Evolutionary conservation across 2,329 filamentous ascomycete species (phyloP).

Genomic region (Fusarium ambrosium): DNA sequence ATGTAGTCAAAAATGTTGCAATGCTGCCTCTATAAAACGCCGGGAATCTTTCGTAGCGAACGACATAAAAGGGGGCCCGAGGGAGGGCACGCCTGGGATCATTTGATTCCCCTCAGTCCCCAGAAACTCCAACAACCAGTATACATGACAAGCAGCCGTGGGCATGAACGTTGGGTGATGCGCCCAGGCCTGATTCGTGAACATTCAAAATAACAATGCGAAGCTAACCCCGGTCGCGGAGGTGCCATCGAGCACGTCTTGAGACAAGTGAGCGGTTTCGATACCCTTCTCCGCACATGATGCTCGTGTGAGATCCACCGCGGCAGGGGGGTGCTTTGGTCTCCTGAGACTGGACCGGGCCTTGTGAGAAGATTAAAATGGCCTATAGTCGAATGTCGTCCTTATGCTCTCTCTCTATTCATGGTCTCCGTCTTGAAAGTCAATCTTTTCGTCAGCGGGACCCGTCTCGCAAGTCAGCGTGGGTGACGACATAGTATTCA

Average conservation of each 20-base stretch:
- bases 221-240: constrained; percentile 28
- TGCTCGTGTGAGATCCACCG: constrained; percentile 17
- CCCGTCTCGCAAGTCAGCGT: constrained; percentile 48
- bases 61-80: constrained; percentile 28
- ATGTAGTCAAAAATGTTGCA: constrained; percentile 23
- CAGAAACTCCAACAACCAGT: constrained; percentile 30
- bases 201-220: constrained; percentile 12
- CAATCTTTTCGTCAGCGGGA: constrained; percentile 49
- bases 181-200: constrained; percentile 27
- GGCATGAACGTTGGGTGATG: constrained; percentile 20
- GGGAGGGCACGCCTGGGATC: constrained; percentile 1
- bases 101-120: constrained; percentile 3
- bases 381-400: constrained; percentile 20
- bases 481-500: constrained; percentile 64
- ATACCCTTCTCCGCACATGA: constrained; percentile 20
- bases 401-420: constrained; percentile 46
- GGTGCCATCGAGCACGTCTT: constrained; percentile 25
- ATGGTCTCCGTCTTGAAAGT: constrained; percentile 55
- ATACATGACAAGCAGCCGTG: constrained; percentile 12
- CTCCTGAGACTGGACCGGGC: constrained; percentile 10
- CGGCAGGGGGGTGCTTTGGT: constrained; percentile 16
- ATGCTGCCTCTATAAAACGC: constrained; percentile 44
- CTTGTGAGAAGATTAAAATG: constrained; percentile 29
- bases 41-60: constrained; percentile 42
- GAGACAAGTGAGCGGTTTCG: constrained; percentile 33